These are phyloP conservation scores for Starmerella kuoi DNA, from an alignment of 805 yeast species.

Conservation along the genomic window DNA sequence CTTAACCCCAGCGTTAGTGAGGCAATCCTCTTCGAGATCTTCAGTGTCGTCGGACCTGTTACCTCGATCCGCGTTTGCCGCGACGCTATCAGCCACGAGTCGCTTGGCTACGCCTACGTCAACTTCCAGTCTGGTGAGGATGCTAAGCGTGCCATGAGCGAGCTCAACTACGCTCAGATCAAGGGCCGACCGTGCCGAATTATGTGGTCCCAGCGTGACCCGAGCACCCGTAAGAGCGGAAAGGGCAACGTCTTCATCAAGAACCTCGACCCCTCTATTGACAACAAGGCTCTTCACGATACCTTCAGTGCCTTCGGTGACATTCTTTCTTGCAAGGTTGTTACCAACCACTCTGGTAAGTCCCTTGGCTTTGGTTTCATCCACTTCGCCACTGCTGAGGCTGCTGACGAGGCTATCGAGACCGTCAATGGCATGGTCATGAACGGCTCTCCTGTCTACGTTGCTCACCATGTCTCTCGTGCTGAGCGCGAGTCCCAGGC, in stretches of 20 bases:
- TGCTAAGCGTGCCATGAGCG: slow-evolving; percentile 89
- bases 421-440: slow-evolving; percentile 96
- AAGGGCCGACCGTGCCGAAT: slow-evolving; percentile 96
- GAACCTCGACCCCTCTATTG: slow-evolving; percentile 96
- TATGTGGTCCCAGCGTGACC: slow-evolving; percentile 99
- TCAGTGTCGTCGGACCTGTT: slow-evolving; percentile 89
- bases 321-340: slow-evolving; percentile 93
- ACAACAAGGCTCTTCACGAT: slow-evolving; percentile 96
- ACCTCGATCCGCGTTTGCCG: slow-evolving; percentile 97
- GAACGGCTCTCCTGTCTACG: slow-evolving; percentile 90
- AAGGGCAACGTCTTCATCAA: slow-evolving; percentile 95
- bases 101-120: slow-evolving; percentile 96
- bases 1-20: slow-evolving; percentile 85
- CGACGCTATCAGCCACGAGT: slow-evolving; percentile 92
- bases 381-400: slow-evolving; percentile 85
- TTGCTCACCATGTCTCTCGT: slow-evolving; percentile 85
- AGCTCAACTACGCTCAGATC: slow-evolving; percentile 84
- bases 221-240: slow-evolving; percentile 86
- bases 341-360: slow-evolving; percentile 80
- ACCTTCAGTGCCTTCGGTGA: slow-evolving; percentile 95
- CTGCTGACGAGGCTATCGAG: slow-evolving; percentile 90
- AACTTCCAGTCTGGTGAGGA: slow-evolving; percentile 83
- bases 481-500: slow-evolving; percentile 89
- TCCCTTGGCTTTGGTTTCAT: slow-evolving; percentile 97
- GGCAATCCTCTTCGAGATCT: slow-evolving; percentile 86